A percentile compares a stretch with the other conserved stretches of the same genome.
Evolutionary conservation across 495 filamentous ascomycete species (phyloP).

Genomic region (Aspergillus sclerotiicarbonarius): DNA sequence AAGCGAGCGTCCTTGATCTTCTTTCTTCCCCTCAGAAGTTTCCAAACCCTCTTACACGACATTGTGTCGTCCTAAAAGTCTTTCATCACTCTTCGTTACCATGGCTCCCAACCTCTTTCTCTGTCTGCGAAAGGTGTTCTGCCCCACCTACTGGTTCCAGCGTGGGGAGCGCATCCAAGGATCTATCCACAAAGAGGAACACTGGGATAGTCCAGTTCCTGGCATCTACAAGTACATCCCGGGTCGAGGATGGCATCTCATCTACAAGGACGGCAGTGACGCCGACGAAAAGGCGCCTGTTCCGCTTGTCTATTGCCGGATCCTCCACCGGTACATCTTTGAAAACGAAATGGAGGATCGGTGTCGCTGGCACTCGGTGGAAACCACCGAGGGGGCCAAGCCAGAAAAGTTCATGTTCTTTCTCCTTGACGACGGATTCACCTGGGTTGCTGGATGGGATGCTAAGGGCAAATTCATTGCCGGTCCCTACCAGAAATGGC

Average conservation of each 20-base stretch:
- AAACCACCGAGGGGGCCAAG: constrained; percentile 31
- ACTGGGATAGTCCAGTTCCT: constrained; percentile 46
- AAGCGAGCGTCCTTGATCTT: constrained; percentile 21
- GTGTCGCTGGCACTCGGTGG: constrained; percentile 41
- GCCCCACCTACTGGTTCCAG: constrained; percentile 47
- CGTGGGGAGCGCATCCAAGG: constrained; percentile 38
- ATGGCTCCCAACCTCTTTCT: constrained; percentile 51
- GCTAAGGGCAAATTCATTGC: constrained; percentile 43
- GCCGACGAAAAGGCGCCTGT: constrained; percentile 39
- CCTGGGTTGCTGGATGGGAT: constrained; percentile 48
- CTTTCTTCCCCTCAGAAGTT: constrained; percentile 2
- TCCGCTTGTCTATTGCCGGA: constrained; percentile 46
- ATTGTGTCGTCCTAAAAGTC: background rate
- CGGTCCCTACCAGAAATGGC: constrained; percentile 47
- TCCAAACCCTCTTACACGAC: constrained; percentile 7
- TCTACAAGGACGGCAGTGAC: constrained; percentile 36
- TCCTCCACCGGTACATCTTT: constrained; percentile 48
- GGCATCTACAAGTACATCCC: constrained; percentile 47
- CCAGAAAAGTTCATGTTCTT: constrained; percentile 44
- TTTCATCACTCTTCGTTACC: constrained; percentile 6
- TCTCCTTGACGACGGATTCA: constrained; percentile 41
- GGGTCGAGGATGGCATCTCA: constrained; percentile 44
- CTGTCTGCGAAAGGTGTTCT: constrained; percentile 40
- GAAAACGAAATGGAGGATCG: constrained; percentile 43
- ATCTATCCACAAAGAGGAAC: constrained; percentile 39